Evolutionary conservation across 1,139 yeast genomes (phyloP), one percentile per base, ranked within the genome.

Genomic region (Kodamaea alishanica): DNA sequence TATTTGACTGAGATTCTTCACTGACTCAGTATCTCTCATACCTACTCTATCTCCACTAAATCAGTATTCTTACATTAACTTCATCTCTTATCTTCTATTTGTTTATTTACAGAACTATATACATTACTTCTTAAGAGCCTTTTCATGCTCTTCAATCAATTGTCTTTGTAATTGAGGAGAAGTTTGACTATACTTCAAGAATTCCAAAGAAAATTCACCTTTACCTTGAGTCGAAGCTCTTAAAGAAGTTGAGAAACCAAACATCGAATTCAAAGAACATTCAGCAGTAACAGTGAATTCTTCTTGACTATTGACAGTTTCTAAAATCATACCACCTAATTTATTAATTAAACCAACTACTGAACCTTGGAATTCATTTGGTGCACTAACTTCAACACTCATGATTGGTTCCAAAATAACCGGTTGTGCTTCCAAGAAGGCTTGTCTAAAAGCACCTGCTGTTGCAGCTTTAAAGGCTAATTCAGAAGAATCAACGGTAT

Each of bases 221-320:
- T 94, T 94, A 65, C 99, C 99, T 67, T 94, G 98, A 22, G 98
- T 92, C 46, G 87, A 84, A 28, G 98, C 97, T 72, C 99, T 84
- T 61, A 94, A 75, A 23, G 88, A 81, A 9, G 97, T 87, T 8
- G 97, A 96, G 63, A 92, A 88, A 20, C 98, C 98, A 62, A 94
- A 94, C 89, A 94, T 81, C 45, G 88, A 77, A 71, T 89, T 89
- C 65, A 94, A 79, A 9, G 98, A 84, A 69, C 97, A 90, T 63
- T 92, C 97, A 26, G 97, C 95, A 43, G 79, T 79, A 45, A 92
- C 81, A 9, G 95, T 87, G 67, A 94, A 92, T 62, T 94, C 99
- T 52, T 94, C 98, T 40, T 84, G 82, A 26, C 92, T 94, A 59
- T 90, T 88, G 54, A 87, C 96, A 15, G 97, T 90, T 55, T 92